Base-by-base conservation (phyloP, 805 yeast genomes). In the Zygoascus biomembranicola region DNA sequence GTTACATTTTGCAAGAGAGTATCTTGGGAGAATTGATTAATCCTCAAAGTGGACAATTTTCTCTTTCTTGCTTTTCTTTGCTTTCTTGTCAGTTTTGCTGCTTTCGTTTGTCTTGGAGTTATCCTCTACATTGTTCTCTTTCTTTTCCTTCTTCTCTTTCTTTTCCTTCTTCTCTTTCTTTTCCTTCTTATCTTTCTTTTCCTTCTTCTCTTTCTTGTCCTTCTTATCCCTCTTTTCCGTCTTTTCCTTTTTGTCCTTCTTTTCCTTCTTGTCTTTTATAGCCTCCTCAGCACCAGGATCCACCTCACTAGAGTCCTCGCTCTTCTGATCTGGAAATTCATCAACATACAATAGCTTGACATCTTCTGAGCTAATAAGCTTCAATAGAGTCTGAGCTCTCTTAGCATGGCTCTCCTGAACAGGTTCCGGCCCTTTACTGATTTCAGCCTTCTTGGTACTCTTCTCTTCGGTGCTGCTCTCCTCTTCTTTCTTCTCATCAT, bases 381-480 rank as follows among this genome's bases (percentile, higher is more conserved):
- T 23, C 20, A 58, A 23, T 13, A 63, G 26, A 0, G 41, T 42
- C 48, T 52, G 61, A 8, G 66, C 65, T 39, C 63, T 54, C 48
- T 51, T 56, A 19, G 62, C 64, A 52, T 32, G 52, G 32, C 43
- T 55, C 59, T 53, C 59, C 13, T 72, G 66, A 8, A 70, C 53
- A 13, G 35, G 46, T 26, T 43, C 44, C 2, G 47, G 53, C 10
- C 20, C 47, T 9, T 19, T 28, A 9, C 18, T 44, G 9, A 14
- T 14, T 31, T 13, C 10, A 23, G 37, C 47, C 9, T 53, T 35
- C 18, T 43, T 37, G 44, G 43, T 32, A 39, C 35, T 18, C 31
- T 47, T 26, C 20, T 39, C 56, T 20, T 65, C 62, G 32, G 61
- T 60, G 50, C 68, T 75, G 52, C 73, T 74, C 49, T 67, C 72